Percentiles rank a stretch among this genome's conserved stretches.
Conservation (phyloP, 805 yeast species). For the Candida boleticola region DNA sequence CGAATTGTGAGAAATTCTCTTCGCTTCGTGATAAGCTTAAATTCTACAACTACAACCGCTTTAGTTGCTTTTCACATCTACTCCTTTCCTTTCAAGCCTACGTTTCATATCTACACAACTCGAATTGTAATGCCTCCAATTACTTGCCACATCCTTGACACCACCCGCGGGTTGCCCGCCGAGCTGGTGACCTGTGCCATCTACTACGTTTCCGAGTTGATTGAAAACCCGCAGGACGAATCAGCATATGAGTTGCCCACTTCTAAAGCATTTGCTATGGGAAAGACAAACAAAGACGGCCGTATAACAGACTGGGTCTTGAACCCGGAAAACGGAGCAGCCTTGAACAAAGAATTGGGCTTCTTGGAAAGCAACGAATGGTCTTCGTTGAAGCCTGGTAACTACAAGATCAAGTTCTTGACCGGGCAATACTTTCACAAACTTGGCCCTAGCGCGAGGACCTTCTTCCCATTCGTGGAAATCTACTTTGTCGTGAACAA, state of each 20-base stretch:
- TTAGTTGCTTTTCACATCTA: no score
- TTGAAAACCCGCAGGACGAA: conserved; percentile 21
- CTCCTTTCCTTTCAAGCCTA: no score
- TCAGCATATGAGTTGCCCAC: conserved; percentile 25
- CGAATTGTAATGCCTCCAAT: conserved; percentile 45
- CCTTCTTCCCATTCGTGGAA: conserved; percentile 88
- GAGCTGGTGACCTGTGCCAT: conserved; percentile 66
- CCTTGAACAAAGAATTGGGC: conserved; percentile 23
- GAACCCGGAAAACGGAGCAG: conserved; percentile 29
- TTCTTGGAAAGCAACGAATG: conserved; percentile 31
- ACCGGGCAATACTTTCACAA: conserved; percentile 62
- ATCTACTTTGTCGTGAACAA: conserved; percentile 65
- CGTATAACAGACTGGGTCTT: conserved; percentile 68
- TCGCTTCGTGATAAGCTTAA: no score
- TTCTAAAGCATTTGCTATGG: conserved; percentile 55
- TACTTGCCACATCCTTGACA: conserved; percentile 88
- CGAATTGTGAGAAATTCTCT: no score
- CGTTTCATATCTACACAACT: no score
- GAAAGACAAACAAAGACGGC: conserved; percentile 78
- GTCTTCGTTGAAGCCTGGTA: conserved; percentile 54
- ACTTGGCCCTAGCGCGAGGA: conserved; percentile 32
- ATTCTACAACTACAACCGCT: no score
- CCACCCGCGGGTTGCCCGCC: conserved; percentile 83
- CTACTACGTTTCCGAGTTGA: conserved; percentile 33
- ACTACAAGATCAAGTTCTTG: conserved; percentile 73